phyloP scores from a whole-genome alignment of 2,329 filamentous ascomycete species.

The Fusarium sp. region DNA sequence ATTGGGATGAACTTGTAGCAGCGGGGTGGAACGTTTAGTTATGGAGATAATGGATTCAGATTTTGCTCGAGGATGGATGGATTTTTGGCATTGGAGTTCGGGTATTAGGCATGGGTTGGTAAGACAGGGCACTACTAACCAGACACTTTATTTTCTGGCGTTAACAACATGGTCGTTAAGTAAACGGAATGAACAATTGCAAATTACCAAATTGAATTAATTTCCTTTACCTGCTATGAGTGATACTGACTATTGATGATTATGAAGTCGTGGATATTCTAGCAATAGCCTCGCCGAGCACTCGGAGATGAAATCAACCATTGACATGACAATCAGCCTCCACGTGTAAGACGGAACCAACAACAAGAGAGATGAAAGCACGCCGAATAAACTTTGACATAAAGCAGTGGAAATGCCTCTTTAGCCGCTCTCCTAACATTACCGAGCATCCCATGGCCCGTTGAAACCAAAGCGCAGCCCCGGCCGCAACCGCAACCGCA shows the following conservation, averaged over 20 bases:
- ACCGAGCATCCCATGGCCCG: not conserved
- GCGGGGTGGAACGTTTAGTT: not conserved
- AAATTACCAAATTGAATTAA: not conserved
- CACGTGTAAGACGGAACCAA: conserved; percentile 19
- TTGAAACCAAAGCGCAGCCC: not conserved
- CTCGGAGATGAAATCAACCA: not conserved
- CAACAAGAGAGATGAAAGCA: not conserved
- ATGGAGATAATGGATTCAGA: not conserved
- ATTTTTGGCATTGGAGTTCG: not conserved
- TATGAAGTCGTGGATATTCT: not conserved
- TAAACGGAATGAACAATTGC: not conserved
- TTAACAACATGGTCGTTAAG: not conserved
- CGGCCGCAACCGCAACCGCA: not conserved
- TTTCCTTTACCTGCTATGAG: not conserved
- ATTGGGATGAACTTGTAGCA: not conserved
- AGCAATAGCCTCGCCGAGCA: not conserved
- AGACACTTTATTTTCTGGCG: not conserved
- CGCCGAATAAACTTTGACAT: not conserved
- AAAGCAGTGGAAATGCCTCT: conserved; percentile 6
- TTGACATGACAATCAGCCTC: conserved; percentile 1
- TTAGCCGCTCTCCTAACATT: not conserved
- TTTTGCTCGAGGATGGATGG: not conserved
- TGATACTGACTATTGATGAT: not conserved
- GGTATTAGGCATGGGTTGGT: not conserved
- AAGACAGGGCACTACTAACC: not conserved